These are phyloP conservation scores for Dipodascopsis uninucleata DNA, from an alignment of 805 yeast species.

Conservation along the genomic window DNA sequence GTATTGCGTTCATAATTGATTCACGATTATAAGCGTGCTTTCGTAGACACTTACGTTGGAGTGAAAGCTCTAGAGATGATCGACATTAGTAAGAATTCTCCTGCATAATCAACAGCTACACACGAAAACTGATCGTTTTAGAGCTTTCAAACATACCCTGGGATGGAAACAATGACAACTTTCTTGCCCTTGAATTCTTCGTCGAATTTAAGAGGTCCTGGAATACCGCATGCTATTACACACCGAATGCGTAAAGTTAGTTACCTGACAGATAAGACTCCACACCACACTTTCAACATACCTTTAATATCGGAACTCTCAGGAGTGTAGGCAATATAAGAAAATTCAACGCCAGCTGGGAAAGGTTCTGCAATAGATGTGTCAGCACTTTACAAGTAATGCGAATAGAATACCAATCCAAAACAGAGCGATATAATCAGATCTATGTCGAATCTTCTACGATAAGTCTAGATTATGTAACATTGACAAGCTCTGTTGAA, in stretches of 20 bases:
- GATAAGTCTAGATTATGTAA: not conserved
- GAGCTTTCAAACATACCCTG: constrained; percentile 41
- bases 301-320: constrained; percentile 33
- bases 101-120: not conserved
- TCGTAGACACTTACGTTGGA: constrained; percentile 46
- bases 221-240: constrained; percentile 40
- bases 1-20: no score
- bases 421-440: not conserved
- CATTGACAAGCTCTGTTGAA: not conserved
- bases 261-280: not conserved
- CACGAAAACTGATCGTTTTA: not conserved
- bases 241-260: not conserved
- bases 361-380: constrained; percentile 24
- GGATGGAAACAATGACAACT: constrained; percentile 69
- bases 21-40: no score
- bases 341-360: constrained; percentile 36
- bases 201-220: constrained; percentile 37
- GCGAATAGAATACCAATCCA: not conserved
- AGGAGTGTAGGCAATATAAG: constrained; percentile 37
- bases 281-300: not conserved
- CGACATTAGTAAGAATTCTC: not conserved
- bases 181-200: constrained; percentile 45
- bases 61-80: constrained; percentile 59
- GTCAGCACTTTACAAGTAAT: not conserved
- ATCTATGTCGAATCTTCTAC: not conserved